Evolutionary conservation across 2,329 filamentous ascomycete species (phyloP).

Genomic region (Cordyceps farinosa): DNA sequence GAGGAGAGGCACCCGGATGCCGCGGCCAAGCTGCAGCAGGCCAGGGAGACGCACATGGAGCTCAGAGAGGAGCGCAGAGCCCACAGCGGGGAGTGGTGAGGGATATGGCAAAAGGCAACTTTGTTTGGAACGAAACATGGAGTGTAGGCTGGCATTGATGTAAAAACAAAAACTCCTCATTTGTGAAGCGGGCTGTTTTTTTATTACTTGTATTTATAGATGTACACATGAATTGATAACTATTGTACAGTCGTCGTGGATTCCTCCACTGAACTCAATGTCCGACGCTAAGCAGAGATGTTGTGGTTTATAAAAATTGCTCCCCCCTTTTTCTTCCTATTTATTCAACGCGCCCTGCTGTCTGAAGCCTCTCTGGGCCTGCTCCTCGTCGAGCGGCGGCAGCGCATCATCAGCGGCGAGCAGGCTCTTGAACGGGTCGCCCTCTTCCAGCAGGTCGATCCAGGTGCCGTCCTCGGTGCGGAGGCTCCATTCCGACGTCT

Average conservation of each 20-base stretch:
- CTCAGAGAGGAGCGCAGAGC: constrained; percentile 49
- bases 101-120: constrained; percentile 16
- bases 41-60: constrained; percentile 49
- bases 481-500: constrained; percentile 88
- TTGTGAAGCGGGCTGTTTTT: constrained; percentile 23
- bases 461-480: constrained; percentile 57
- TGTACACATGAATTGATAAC: constrained; percentile 23
- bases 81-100: constrained; percentile 32
- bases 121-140: neutral
- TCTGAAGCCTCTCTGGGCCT: constrained; percentile 47
- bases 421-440: constrained; percentile 63
- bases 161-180: constrained; percentile 14
- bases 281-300: constrained; percentile 14
- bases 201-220: constrained; percentile 37
- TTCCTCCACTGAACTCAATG: neutral
- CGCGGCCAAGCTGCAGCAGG: constrained; percentile 44
- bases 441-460: constrained; percentile 71
- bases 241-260: constrained; percentile 21
- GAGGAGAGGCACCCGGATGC: constrained; percentile 46
- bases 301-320: too few species aligned
- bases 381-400: constrained; percentile 31
- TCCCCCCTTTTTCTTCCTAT: constrained; percentile 22
- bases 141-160: neutral
- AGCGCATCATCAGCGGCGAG: constrained; percentile 39
- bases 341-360: constrained; percentile 41